Evolutionary conservation across 352 stramenopile genomes (phyloP).

Genomic region (Phytophthora cryptogea): DNA sequence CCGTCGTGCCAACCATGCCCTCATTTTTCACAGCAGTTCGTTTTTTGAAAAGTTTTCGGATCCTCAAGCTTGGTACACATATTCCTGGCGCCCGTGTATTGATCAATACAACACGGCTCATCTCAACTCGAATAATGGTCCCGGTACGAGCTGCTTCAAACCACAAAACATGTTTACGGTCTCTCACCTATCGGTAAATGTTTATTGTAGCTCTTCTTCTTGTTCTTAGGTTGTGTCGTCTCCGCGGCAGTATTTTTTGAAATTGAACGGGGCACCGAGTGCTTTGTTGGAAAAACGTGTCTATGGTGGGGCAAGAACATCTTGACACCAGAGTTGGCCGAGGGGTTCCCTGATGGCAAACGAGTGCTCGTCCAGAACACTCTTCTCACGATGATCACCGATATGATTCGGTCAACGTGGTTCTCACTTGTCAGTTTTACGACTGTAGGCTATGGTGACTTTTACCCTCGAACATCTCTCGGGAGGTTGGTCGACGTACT

Average conservation of each 20-base stretch:
- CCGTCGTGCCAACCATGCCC: constrained; percentile 39
- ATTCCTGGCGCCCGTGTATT: constrained; percentile 46
- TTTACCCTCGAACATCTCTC: constrained; percentile 45
- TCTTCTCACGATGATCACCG: constrained; percentile 30
- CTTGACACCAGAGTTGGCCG: constrained; percentile 37
- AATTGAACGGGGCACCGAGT: constrained; percentile 49
- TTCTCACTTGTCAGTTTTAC: constrained; percentile 56
- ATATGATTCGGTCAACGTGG: constrained; percentile 58
- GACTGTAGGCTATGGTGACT: constrained; percentile 56
- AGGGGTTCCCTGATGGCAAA: constrained; percentile 34
- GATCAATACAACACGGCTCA: constrained; percentile 37
- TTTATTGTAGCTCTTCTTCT: constrained; percentile 48
- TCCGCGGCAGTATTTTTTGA: constrained; percentile 52
- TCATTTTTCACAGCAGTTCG: constrained; percentile 51
- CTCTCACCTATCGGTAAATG: background rate
- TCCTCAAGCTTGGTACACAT: constrained; percentile 53
- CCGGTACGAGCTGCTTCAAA: constrained; percentile 32
- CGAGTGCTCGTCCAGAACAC: constrained; percentile 50
- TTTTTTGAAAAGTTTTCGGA: constrained; percentile 48
- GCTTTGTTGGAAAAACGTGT: constrained; percentile 37
- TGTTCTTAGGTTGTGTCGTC: constrained; percentile 50
- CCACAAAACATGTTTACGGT: background rate
- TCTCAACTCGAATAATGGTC: constrained; percentile 39
- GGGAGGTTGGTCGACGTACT: constrained; percentile 53
- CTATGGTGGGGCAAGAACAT: constrained; percentile 50